phyloP scores from a whole-genome alignment of 768 basidiomycete species.

The Hebeloma cylindrosporum region DNA sequence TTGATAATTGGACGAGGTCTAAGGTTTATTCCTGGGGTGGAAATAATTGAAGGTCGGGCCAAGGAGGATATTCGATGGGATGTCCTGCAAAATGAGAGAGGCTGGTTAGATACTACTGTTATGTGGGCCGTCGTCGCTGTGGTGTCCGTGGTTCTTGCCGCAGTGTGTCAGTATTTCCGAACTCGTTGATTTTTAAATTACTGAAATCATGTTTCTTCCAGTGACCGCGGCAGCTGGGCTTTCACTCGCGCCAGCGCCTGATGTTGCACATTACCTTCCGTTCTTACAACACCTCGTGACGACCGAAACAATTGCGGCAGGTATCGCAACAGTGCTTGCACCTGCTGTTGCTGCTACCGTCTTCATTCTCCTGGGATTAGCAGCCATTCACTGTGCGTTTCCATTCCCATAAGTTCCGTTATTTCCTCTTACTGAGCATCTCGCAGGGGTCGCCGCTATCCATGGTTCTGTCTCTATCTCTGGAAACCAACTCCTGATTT shows the following conservation, averaged over 20 bases:
- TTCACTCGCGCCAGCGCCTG: slow-evolving; percentile 65
- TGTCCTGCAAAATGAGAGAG: slow-evolving; percentile 62
- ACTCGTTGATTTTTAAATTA: slow-evolving; percentile 18
- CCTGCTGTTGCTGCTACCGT: slow-evolving; percentile 62
- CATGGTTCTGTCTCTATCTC: slow-evolving; percentile 65
- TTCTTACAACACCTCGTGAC: slow-evolving; percentile 58
- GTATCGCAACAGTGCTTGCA: slow-evolving; percentile 65
- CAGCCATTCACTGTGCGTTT: slow-evolving; percentile 55
- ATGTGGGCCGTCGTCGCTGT: slow-evolving; percentile 60
- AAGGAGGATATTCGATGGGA: slow-evolving; percentile 86
- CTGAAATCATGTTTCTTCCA: slow-evolving; percentile 27
- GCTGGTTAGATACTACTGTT: slow-evolving; percentile 41
- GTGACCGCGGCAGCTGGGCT: slow-evolving; percentile 74
- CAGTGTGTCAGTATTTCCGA: slow-evolving; percentile 68
- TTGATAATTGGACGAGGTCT: slow-evolving; percentile 72
- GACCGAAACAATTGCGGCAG: slow-evolving; percentile 52
- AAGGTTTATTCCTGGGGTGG: slow-evolving; percentile 56
- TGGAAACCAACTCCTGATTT: slow-evolving; percentile 54
- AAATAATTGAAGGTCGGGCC: slow-evolving; percentile 75
- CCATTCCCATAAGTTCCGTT: background rate
- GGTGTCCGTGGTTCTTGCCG: slow-evolving; percentile 50
- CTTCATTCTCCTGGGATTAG: slow-evolving; percentile 56
- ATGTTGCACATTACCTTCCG: slow-evolving; percentile 67
- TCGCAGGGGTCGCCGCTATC: slow-evolving; percentile 51
- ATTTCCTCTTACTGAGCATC: slow-evolving; percentile 9